Evolutionary conservation across 306 rosid species (phyloP).

Genomic region (Cotoneaster glaucophyllus): DNA sequence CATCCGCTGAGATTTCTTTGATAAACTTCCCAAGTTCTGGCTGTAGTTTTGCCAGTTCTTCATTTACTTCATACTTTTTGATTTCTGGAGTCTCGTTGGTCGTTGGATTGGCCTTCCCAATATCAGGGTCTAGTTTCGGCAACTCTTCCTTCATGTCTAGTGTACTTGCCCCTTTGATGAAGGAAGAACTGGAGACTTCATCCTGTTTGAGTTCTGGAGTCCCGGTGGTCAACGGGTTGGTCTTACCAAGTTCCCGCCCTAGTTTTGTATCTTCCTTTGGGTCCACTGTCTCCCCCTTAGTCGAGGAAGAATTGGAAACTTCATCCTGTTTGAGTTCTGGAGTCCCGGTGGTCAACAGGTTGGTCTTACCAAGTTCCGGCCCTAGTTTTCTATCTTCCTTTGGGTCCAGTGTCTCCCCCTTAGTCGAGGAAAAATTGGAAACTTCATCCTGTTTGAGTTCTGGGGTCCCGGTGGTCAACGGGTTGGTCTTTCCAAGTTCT

Average conservation of each 20-base stretch:
- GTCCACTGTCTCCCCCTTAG: constrained; percentile 2
- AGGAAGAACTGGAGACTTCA: constrained; percentile 14
- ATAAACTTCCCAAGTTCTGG: constrained; percentile 33
- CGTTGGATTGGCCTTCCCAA: constrained; percentile 13
- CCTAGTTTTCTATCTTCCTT: constrained; percentile 11
- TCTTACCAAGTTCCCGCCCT: constrained; percentile 29
- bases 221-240: background rate
- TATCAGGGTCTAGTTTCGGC: constrained; percentile 20
- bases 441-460: constrained; percentile 20
- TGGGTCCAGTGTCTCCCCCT: background rate
- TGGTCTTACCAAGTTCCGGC: constrained; percentile 26
- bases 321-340: constrained; percentile 23
- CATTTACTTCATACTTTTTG: constrained; percentile 13
- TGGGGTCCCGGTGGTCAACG: constrained; percentile 5
- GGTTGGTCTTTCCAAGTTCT: constrained; percentile 23
- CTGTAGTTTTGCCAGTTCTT: constrained; percentile 11
- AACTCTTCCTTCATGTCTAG: constrained; percentile 4
- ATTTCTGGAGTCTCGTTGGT: constrained; percentile 14
- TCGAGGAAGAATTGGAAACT: constrained; percentile 13
- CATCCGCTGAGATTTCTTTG: constrained; percentile 44
- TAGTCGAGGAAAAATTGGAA: constrained; percentile 12
- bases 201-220: constrained; percentile 25
- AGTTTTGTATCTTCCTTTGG: constrained; percentile 2
- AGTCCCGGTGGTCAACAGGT: background rate
- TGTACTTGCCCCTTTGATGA: constrained; percentile 5